Evolutionary conservation across 148 eudicot species (phyloP), one percentile per base, ranked within the genome.

Genomic region (Camellia sinensis): DNA sequence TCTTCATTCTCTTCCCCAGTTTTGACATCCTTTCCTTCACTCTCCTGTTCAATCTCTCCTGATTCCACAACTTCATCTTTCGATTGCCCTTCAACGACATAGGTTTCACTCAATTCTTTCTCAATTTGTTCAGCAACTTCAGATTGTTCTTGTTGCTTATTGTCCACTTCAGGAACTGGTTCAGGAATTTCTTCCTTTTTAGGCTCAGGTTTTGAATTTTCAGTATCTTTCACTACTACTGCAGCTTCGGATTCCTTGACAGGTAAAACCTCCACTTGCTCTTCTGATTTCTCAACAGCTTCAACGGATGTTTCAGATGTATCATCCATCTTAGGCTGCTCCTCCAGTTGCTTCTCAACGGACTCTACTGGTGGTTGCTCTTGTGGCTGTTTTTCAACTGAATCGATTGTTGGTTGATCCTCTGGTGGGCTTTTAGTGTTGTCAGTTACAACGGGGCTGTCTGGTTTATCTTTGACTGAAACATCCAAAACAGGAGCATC

Each of bases 261-360:
- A 57, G 75, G 65, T 54, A 73, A 52, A 78, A 18, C 80, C 72
- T 78, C 80, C 18, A 67, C 41, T 53, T 15, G 61, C 4, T 52
- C 44, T 52, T 83, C 83, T 71, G 78, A 82, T 63, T 76, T 45
- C 69, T 81, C 82, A 19, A 74, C 73, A 37, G 78, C 75, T 65
- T 83, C 87, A 71, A 75, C 77, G 5, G 66, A 57, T 74, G 82
- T 53, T 74, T 77, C 82, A 37, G 64, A 44, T 46, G 76, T 73
- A 75, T 75, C 80, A 57, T 54, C 19, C 37, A 14, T 61, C 77
- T 73, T 40, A 37, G 73, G 76, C 73, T 57, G 59, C 76, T 77
- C 85, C 44, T 84, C 81, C n/a, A 50, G 68, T 73, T 74, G 82
- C 72, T 84, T 77, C 66, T 80, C 89, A 63, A 53, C 70, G n/a